Evolutionary conservation across 768 basidiomycete species (phyloP), one percentile per base, ranked within the genome.

Genomic region (Boletus huronensis): DNA sequence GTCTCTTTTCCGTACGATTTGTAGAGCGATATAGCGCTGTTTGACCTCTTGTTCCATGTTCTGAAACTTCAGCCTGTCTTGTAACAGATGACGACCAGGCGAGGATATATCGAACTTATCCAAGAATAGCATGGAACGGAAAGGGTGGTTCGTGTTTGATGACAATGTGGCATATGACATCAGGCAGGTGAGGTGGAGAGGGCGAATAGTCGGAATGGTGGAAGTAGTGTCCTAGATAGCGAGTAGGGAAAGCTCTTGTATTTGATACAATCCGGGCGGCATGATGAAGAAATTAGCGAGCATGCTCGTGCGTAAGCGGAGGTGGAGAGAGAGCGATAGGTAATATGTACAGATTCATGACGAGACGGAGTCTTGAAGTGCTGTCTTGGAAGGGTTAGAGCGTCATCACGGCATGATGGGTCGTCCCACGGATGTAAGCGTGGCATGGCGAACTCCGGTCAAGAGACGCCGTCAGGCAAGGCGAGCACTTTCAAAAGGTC

Each of bases 31-130:
- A 53, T 74, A 76, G 1, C 83, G 76, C 25, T 74, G 74, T 41
- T 68, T 66, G 31, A 82, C 65, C 62, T 86, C 84, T 44, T 63
- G 39, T 19, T 76, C 72, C 32, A 76, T 70, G 49, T 74, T 65
- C 23, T 67, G 64, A 21, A 67, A 64, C 10, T 69, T 61, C 0
- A 66, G 51, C 17, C 63, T 48, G 26, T 47, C 51, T 49, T 58
- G 59, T 7, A 67, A 63, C 19, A 80, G 68, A 44, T 80, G 75
- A 32, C 71, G 67, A 29, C 69, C 54, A 13, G 79, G 75, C 3
- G 77, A 75, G 3, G 66, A 66, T 17, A 72, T 58, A 58, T 85
- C 82, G 45, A 86, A 84, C 45, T 74, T 74, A n/a, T 72, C 66
- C 14, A 69, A 58, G 58, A 83, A 81, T 23, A 80, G 61, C 39